These are phyloP conservation scores for Mycena citricolor DNA, from an alignment of 1,284 basidiomycete species.

Conservation along the genomic window DNA sequence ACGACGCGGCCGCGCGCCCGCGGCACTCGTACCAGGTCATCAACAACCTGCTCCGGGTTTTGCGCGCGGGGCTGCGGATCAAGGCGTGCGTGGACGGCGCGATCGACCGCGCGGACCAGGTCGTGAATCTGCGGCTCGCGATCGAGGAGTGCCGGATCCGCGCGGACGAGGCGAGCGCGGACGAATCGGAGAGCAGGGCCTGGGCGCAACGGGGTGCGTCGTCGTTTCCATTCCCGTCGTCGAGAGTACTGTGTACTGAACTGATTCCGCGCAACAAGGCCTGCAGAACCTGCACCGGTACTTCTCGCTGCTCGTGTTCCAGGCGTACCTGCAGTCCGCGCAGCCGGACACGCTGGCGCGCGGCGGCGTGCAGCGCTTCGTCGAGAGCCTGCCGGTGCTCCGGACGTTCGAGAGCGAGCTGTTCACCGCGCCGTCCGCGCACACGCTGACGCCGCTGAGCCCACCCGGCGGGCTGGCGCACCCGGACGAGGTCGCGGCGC, in stretches of 20 bases:
- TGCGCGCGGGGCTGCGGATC: constrained; percentile 85
- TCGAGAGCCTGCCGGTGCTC: constrained; percentile 88
- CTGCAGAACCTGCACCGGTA: constrained; percentile 83
- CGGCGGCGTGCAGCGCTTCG: constrained; percentile 78
- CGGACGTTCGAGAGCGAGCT: constrained; percentile 95
- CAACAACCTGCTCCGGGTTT: constrained; percentile 89
- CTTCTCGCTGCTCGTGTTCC: constrained; percentile 92
- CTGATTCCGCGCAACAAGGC: constrained; percentile 48
- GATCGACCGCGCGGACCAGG: constrained; percentile 84
- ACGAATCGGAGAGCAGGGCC: constrained; percentile 63
- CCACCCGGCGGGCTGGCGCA: constrained; percentile 85
- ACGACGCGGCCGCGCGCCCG: no score
- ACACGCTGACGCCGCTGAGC: constrained; percentile 78
- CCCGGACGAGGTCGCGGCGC: constrained; percentile 83
- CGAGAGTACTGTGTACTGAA: background rate
- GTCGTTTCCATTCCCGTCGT: constrained; percentile 2
- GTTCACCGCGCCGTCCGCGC: no score
- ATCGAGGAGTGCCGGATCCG: constrained; percentile 80
- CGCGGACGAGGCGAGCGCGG: constrained; percentile 78
- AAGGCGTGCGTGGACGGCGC: constrained; percentile 90
- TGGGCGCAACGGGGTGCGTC: constrained; percentile 65
- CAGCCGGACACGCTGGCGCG: constrained; percentile 80
- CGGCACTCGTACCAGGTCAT: constrained; percentile 78
- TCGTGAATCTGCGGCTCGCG: constrained; percentile 83
- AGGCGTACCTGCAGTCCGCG: constrained; percentile 88